Base-by-base conservation (phyloP, 2,329 filamentous ascomycete genomes). In the Epichloe sibirici region DNA sequence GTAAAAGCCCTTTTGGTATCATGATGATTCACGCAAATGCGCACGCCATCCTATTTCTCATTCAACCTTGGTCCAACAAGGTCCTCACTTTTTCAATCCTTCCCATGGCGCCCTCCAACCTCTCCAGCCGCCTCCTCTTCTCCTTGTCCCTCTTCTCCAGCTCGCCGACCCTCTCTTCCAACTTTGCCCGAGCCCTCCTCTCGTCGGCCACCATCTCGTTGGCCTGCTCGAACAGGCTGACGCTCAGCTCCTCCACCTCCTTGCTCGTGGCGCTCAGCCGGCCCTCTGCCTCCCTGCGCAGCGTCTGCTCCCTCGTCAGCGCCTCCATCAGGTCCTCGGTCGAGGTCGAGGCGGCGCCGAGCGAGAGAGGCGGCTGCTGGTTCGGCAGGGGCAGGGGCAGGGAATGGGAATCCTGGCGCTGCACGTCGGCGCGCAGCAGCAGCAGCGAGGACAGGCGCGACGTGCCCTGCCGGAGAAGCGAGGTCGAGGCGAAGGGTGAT, bases 191-290 rank as follows among this genome's bases (percentile, higher is more conserved):
- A 37, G 84, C 85, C 53, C 81, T 77, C 44, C 88, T 73, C 72
- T 93, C 88, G 17, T 77, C 74, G 2, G 88, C 86, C 21, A 93
- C 88, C 88, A 93, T 93, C 69, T 90, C 82, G 65, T 93, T 93
- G 49, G 88, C 88, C 71, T 90, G 83, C 69, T 87, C 82, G 65
- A 93, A 93, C 51, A 93, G 71, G 49, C 77, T 78, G 21, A 79
- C 84, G 62, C 79, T 87, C 57, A 93, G 72, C 69, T 93, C 88
- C 68, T 91, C 88, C 21, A 91, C 77, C 71, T 93, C 88, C 12
- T 72, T 75, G 61, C 79, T 83, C 49, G 86, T 85, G 48, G 81
- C 78, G 57, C 75, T 75, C 21, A 88, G 71, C 56, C 79, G 77
- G 48, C 77, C 77, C 69, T 93, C 88, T 1, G 87, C 87, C 49